phyloP scores from a whole-genome alignment of 805 yeast species.

The Barnettozyma wickerhamii region DNA sequence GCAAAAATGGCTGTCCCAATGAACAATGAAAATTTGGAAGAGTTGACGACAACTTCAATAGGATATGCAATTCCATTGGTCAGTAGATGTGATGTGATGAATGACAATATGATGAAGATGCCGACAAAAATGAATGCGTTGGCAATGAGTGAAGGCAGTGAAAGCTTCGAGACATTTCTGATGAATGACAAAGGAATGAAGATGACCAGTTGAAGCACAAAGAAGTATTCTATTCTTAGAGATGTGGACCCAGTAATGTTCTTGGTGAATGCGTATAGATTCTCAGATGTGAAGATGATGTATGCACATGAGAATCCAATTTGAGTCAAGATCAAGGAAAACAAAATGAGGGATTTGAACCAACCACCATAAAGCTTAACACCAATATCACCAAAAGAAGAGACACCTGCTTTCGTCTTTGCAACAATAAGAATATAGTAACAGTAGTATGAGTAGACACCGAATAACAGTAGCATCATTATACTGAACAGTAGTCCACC shows the following conservation, averaged over 20 bases:
- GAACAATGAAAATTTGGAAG: constrained; percentile 60
- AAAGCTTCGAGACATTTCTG: constrained; percentile 71
- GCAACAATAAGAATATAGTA: constrained; percentile 59
- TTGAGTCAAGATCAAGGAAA: constrained; percentile 66
- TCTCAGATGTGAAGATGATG: constrained; percentile 73
- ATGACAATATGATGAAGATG: constrained; percentile 57
- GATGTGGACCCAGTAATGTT: constrained; percentile 42
- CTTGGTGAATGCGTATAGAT: constrained; percentile 55
- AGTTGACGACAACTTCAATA: constrained; percentile 47
- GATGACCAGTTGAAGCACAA: constrained; percentile 50
- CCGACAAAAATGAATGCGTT: constrained; percentile 67
- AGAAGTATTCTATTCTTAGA: constrained; percentile 38
- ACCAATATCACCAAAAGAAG: constrained; percentile 82
- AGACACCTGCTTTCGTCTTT: constrained; percentile 54
- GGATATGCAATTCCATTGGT: constrained; percentile 43
- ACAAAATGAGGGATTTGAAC: constrained; percentile 58
- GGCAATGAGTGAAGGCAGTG: constrained; percentile 68
- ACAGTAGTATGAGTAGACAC: constrained; percentile 73
- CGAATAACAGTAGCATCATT: constrained; percentile 51
- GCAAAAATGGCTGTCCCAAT: constrained; percentile 85
- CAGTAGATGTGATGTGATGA: constrained; percentile 43
- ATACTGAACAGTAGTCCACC: constrained; percentile 68
- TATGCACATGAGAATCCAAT: constrained; percentile 80
- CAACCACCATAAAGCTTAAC: constrained; percentile 54
- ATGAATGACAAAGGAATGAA: constrained; percentile 68